These are phyloP conservation scores for Gymnopus androsaceus DNA, from an alignment of 1,284 basidiomycete genomes.

Conservation along the genomic window DNA sequence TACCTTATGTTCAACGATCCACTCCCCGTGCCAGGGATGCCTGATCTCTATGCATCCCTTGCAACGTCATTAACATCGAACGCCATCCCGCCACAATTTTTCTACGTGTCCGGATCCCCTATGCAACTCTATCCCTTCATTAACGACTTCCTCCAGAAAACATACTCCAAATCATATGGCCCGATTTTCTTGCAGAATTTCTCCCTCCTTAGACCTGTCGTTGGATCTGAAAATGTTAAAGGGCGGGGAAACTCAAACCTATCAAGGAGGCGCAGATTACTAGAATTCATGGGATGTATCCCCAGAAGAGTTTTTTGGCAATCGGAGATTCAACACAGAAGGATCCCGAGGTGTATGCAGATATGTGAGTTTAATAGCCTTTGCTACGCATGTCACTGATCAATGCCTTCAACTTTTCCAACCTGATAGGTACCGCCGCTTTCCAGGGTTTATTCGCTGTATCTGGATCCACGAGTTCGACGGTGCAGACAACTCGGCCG, in stretches of 20 bases:
- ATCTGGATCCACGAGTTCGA: conserved; percentile 25
- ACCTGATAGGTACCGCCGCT: conserved; percentile 1
- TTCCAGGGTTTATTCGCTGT: conserved; percentile 16
- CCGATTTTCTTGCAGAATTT: conserved; percentile 41
- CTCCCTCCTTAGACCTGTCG: conserved; percentile 33
- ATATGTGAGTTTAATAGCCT: conserved; percentile 17
- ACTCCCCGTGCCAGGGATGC: conserved; percentile 41
- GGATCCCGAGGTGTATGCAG: conserved; percentile 19
- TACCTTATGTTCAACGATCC: conserved; percentile 42
- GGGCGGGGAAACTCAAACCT: conserved; percentile 6
- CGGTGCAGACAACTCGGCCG: conserved; percentile 32
- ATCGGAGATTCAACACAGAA: conserved; percentile 19
- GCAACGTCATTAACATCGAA: conserved; percentile 13
- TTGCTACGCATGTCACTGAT: no score
- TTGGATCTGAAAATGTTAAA: not conserved
- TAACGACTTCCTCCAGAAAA: conserved; percentile 36
- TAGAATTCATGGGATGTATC: conserved; percentile 15
- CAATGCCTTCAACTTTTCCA: not conserved
- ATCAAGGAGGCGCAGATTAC: conserved; percentile 14
- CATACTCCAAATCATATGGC: conserved; percentile 35
- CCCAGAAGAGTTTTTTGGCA: conserved; percentile 18
- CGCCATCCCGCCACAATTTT: conserved; percentile 32
- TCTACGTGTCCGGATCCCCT: conserved; percentile 43
- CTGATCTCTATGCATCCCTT: conserved; percentile 39
- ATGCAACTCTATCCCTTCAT: conserved; percentile 47